phyloP scores from a whole-genome alignment of 2,329 filamentous ascomycete genomes.

The Exophiala calicioides region DNA sequence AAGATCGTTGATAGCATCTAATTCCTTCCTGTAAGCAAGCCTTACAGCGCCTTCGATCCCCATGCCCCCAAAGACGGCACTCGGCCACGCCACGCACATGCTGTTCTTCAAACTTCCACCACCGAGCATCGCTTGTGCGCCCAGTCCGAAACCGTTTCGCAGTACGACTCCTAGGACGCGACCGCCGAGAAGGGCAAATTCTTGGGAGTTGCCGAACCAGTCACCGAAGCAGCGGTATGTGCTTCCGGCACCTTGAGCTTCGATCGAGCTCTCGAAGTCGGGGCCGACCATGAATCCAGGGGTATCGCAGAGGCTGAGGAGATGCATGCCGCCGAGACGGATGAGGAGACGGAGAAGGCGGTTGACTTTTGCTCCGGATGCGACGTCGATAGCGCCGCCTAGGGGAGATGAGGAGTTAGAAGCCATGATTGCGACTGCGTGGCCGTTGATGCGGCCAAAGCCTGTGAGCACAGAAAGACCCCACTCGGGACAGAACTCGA shows the following conservation, averaged over 20 bases:
- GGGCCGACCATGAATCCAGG: conserved; percentile 26
- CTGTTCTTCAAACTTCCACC: conserved; percentile 26
- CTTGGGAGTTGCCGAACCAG: conserved; percentile 25
- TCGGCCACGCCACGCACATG: conserved; percentile 26
- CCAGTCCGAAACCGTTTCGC: conserved; percentile 25
- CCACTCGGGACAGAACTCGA: conserved; percentile 25
- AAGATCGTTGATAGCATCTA: conserved; percentile 21
- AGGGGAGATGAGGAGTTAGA: conserved; percentile 24
- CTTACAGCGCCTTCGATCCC: conserved; percentile 25
- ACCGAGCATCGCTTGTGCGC: conserved; percentile 26
- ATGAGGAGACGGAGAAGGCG: conserved; percentile 25
- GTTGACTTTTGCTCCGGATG: conserved; percentile 25
- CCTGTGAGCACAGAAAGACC: conserved; percentile 26
- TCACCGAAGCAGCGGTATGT: conserved; percentile 27
- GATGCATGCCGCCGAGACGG: conserved; percentile 24
- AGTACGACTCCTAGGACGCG: conserved; percentile 22
- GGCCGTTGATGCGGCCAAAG: conserved; percentile 26
- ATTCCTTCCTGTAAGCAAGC: conserved; percentile 23
- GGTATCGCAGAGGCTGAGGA: conserved; percentile 27
- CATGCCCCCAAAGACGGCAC: conserved; percentile 25
- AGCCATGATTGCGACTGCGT: conserved; percentile 23
- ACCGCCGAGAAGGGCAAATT: conserved; percentile 23
- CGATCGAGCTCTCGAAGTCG: conserved; percentile 23
- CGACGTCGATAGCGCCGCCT: conserved; percentile 23
- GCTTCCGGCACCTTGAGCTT: conserved; percentile 25